Percentiles rank a stretch among this genome's conserved stretches.
These are phyloP conservation scores for Ophiostoma triangulosporum DNA, from an alignment of 2,329 filamentous ascomycete species.

Conservation along the genomic window DNA sequence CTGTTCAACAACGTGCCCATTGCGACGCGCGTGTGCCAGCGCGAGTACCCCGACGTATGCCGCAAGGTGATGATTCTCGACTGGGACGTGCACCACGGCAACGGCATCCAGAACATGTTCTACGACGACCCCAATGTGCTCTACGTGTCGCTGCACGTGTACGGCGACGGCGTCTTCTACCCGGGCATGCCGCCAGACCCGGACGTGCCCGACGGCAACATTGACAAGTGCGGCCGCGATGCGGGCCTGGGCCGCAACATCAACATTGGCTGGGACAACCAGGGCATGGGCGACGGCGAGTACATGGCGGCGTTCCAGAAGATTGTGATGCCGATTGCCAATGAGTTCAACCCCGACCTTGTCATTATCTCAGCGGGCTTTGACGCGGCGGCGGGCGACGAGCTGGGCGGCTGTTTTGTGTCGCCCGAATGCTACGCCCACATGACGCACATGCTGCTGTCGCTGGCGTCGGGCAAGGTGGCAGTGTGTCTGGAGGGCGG, in stretches of 20 bases:
- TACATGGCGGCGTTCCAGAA: constrained; percentile 95
- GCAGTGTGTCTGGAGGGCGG: constrained; percentile 91
- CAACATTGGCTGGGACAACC: constrained; percentile 54
- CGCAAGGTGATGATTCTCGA: constrained; percentile 87
- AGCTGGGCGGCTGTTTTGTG: constrained; percentile 85
- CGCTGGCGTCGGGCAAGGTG: constrained; percentile 75
- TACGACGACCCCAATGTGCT: constrained; percentile 90
- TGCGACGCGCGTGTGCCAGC: constrained; percentile 76
- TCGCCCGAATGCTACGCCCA: constrained; percentile 86
- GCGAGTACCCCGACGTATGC: constrained; percentile 64
- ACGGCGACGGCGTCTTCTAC: constrained; percentile 73
- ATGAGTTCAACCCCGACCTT: constrained; percentile 85
- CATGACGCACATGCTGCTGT: constrained; percentile 99
- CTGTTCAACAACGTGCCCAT: constrained; percentile 97
- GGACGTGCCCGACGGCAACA: constrained; percentile 45
- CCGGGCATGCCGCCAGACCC: constrained; percentile 50
- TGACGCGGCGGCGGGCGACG: constrained; percentile 86
- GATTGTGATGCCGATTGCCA: constrained; percentile 89
- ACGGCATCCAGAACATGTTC: constrained; percentile 92
- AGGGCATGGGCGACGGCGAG: constrained; percentile 88
- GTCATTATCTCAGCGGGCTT: constrained; percentile 95
- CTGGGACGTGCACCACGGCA: constrained; percentile 75
- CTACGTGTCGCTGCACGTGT: constrained; percentile 91
- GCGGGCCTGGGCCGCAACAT: constrained; percentile 47
- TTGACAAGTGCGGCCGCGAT: constrained; percentile 44